phyloP scores from a whole-genome alignment of 768 basidiomycete species.

The Astraeus odoratus region DNA sequence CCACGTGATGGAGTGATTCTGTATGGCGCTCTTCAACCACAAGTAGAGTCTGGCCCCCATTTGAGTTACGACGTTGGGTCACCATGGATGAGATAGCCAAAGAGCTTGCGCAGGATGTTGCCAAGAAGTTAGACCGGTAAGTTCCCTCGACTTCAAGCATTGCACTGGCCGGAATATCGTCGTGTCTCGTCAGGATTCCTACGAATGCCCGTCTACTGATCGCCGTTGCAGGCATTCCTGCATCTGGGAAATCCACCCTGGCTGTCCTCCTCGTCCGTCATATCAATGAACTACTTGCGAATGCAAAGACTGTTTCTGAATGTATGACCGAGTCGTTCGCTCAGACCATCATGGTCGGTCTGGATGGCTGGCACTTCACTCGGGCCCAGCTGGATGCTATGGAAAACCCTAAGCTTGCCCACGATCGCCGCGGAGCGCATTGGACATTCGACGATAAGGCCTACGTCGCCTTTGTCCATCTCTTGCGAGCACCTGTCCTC shows the following conservation, averaged over 20 bases:
- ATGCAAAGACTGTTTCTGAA: not conserved
- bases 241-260: conserved; percentile 81
- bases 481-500: conserved; percentile 38
- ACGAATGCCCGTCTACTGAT: conserved; percentile 47
- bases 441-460: conserved; percentile 85
- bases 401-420: conserved; percentile 69
- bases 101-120: conserved; percentile 32
- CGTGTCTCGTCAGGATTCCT: conserved; percentile 9
- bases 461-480: conserved; percentile 62
- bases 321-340: not conserved
- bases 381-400: conserved; percentile 71
- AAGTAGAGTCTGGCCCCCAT: too few relatives aligned
- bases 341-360: conserved; percentile 59
- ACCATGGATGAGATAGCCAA: conserved; percentile 36
- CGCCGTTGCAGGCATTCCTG: conserved; percentile 75
- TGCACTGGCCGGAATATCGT: not conserved
- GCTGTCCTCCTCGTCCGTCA: conserved; percentile 49
- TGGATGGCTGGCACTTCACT: conserved; percentile 92
- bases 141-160: conserved; percentile 6
- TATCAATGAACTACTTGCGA: conserved; percentile 39
- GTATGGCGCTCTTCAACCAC: too few relatives aligned
- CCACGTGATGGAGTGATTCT: too few relatives aligned
- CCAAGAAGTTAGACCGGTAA: conserved; percentile 35
- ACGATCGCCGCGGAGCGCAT: conserved; percentile 75
- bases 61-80: too few relatives aligned